Evolutionary conservation across 371 early-diverging fungal species (phyloP).

Genomic region (Rhizopus stolonifer): DNA sequence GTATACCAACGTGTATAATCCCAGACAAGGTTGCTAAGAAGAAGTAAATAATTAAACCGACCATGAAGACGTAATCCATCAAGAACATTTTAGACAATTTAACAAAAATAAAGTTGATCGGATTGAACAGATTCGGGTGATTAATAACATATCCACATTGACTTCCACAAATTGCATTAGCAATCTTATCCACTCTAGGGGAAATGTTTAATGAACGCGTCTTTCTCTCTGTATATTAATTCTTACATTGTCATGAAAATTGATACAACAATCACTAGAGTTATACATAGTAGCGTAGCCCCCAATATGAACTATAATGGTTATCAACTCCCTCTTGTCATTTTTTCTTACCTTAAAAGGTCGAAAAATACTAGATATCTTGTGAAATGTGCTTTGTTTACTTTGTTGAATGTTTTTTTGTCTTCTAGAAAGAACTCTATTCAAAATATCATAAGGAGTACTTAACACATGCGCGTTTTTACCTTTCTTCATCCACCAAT

Average conservation of each 20-base stretch:
- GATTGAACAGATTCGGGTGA: constrained; percentile 60
- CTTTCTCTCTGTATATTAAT: background rate
- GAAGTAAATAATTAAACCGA: constrained; percentile 59
- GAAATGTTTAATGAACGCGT: background rate
- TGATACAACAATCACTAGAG: constrained; percentile 40
- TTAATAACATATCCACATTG: constrained; percentile 66
- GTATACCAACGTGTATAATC: constrained; percentile 58
- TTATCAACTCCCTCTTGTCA: constrained; percentile 2
- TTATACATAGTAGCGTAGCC: constrained; percentile 28
- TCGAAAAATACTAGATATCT: constrained; percentile 22
- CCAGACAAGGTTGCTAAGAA: constrained; percentile 63
- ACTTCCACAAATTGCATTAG: constrained; percentile 60
- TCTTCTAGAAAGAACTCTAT: constrained; percentile 37
- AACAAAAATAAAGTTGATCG: constrained; percentile 61
- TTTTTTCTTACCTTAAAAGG: constrained; percentile 47
- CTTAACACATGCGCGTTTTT: constrained; percentile 1
- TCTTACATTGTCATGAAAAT: constrained; percentile 58
- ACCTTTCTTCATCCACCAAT: constrained; percentile 52
- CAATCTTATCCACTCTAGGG: constrained; percentile 51
- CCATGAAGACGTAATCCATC: constrained; percentile 64
- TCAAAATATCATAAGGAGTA: background rate
- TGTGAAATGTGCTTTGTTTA: constrained; percentile 29
- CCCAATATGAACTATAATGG: constrained; percentile 35
- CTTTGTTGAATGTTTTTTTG: constrained; percentile 33
- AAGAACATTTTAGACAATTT: constrained; percentile 58